phyloP scores from a whole-genome alignment of 1,284 basidiomycete genomes.

The Crucibulum parvulum region DNA sequence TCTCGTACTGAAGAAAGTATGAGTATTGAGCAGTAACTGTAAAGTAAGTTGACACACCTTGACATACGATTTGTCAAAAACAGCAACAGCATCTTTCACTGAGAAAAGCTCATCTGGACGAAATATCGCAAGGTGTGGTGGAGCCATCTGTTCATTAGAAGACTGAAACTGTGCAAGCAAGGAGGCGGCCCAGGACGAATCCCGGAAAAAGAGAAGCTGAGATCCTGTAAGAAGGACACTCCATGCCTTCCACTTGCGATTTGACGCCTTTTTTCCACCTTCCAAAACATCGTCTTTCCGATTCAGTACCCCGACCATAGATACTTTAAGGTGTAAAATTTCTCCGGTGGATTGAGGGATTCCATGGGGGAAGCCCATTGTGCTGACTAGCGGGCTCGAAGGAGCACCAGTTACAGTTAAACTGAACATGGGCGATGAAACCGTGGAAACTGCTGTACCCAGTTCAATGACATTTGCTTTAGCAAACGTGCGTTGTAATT shows the following conservation, averaged over 20 bases:
- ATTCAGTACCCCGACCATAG: constrained; percentile 83
- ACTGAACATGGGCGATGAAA: constrained; percentile 55
- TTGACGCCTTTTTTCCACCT: constrained; percentile 77
- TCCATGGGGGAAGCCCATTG: constrained; percentile 21
- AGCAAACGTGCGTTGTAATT: constrained; percentile 74
- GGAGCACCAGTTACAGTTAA: constrained; percentile 46
- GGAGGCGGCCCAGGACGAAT: constrained; percentile 71
- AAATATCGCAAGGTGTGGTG: constrained; percentile 66
- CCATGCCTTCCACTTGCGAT: constrained; percentile 90
- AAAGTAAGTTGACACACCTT: constrained; percentile 55
- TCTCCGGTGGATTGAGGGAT: constrained; percentile 32
- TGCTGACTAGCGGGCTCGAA: constrained; percentile 29
- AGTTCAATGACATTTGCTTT: constrained; percentile 72
- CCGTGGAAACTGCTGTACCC: constrained; percentile 43
- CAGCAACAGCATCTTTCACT: constrained; percentile 80
- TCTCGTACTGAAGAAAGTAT: constrained; percentile 25
- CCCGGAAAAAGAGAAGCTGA: constrained; percentile 93
- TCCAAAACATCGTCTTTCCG: constrained; percentile 86
- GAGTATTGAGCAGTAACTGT: too few relatives aligned
- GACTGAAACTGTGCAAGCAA: constrained; percentile 60
- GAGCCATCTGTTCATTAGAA: constrained; percentile 44
- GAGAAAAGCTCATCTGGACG: constrained; percentile 90
- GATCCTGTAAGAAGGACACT: constrained; percentile 89
- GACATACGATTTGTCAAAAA: constrained; percentile 79
- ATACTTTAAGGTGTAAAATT: constrained; percentile 70